These are phyloP conservation scores for Scutellaria baicalensis DNA, from an alignment of 257 asterid genomes.

Conservation along the genomic window DNA sequence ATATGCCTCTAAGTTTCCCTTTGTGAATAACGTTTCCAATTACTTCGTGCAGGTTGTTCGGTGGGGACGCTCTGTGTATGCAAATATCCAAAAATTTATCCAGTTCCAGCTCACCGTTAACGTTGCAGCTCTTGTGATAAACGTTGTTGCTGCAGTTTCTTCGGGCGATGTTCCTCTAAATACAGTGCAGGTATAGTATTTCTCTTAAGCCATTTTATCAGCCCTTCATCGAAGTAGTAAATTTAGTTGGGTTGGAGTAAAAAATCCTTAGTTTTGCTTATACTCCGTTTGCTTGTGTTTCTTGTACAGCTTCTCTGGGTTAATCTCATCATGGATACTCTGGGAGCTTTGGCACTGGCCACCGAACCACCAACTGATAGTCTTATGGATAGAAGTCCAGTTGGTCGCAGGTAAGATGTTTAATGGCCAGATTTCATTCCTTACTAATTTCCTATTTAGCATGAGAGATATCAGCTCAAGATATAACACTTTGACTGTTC, in stretches of 20 bases:
- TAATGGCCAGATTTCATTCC: not conserved
- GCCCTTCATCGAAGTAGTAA: too few relatives aligned
- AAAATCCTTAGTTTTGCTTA: not conserved
- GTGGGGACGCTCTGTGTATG: slow-evolving; percentile 99
- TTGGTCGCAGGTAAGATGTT: slow-evolving; percentile 76
- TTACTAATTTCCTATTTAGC: not conserved
- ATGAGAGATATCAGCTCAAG: not conserved
- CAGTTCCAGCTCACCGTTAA: slow-evolving; percentile 99
- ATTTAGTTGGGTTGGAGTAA: not conserved
- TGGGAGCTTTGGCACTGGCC: slow-evolving; percentile 97
- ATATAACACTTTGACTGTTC: not conserved
- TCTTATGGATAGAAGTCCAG: slow-evolving; percentile 86
- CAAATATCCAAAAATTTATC: slow-evolving; percentile 92
- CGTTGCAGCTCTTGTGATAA: slow-evolving; percentile 82
- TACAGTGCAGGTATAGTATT: slow-evolving; percentile 70
- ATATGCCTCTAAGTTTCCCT: not conserved
- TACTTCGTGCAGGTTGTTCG: slow-evolving; percentile 72
- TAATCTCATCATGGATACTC: slow-evolving; percentile 96
- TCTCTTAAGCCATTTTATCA: not conserved
- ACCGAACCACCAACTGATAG: slow-evolving; percentile 97
- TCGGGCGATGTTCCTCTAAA: slow-evolving; percentile 87
- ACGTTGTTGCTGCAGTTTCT: slow-evolving; percentile 80
- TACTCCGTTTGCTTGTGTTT: not conserved
- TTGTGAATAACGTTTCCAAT: not conserved
- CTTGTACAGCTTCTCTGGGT: slow-evolving; percentile 85